These are phyloP conservation scores for Ballota nigra DNA, from an alignment of 257 asterid genomes.

Conservation along the genomic window DNA sequence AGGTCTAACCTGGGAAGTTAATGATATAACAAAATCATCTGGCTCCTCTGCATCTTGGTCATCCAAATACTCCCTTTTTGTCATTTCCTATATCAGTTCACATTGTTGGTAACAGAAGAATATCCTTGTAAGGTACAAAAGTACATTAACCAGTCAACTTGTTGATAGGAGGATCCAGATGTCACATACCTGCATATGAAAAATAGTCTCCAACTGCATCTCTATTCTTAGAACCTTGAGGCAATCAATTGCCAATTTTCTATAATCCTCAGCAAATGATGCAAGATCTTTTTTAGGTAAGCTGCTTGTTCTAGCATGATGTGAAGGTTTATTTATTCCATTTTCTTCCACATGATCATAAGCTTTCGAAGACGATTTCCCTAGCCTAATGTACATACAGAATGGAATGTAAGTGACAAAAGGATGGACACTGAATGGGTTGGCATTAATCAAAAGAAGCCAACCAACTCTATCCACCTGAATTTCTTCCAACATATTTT, in stretches of 20 bases:
- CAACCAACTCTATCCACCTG: constrained; percentile 10
- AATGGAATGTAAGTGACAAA: constrained; percentile 21
- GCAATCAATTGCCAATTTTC: constrained; percentile 93
- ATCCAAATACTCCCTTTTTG: constrained; percentile 82
- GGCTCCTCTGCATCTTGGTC: constrained; percentile 99
- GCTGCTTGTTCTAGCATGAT: constrained; percentile 66
- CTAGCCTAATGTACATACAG: constrained; percentile 55
- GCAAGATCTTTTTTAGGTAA: constrained; percentile 65
- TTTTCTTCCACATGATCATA: constrained; percentile 63
- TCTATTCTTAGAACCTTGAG: constrained; percentile 93
- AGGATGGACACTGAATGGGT: constrained; percentile 6
- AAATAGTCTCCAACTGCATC: constrained; percentile 95
- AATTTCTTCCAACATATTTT: constrained; percentile 3
- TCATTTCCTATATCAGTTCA: constrained; percentile 66
- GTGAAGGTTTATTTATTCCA: constrained; percentile 40
- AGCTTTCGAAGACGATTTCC: constrained; percentile 57
- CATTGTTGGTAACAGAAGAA: constrained; percentile 26
- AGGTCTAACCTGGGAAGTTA: constrained; percentile 79
- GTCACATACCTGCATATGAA: constrained; percentile 83
- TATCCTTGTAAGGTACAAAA: constrained; percentile 15
- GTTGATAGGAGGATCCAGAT: neutral
- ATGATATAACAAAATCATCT: constrained; percentile 87
- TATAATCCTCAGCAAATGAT: constrained; percentile 91
- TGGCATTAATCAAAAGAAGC: constrained; percentile 9
- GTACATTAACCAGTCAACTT: neutral